Percentiles rank a stretch among this genome's conserved stretches.
Conservation (phyloP, 148 eudicot genomes). For the Diospyros kaki region DNA sequence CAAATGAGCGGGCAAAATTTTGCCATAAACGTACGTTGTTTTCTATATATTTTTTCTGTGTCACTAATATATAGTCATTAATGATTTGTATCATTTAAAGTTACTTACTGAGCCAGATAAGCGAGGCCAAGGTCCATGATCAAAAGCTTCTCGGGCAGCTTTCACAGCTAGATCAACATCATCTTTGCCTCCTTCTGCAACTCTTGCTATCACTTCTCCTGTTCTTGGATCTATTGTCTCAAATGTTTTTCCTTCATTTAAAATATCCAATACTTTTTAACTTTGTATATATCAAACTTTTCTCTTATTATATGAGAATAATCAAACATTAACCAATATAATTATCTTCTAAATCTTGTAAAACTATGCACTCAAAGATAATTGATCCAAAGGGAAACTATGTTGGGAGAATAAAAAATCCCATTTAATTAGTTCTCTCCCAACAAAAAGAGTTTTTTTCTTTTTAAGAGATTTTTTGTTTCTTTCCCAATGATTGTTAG, state of each 20-base stretch:
- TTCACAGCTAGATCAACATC: slow-evolving; percentile 75
- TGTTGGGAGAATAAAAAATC: too few relatives aligned
- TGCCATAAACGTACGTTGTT: background rate
- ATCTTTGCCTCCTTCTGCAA: slow-evolving; percentile 69
- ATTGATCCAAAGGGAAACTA: too few relatives aligned
- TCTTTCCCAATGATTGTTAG: too few relatives aligned
- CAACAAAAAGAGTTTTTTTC: too few relatives aligned
- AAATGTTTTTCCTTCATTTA: slow-evolving; percentile 52
- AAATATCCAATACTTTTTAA: background rate
- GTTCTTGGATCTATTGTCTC: slow-evolving; percentile 86
- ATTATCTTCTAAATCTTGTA: too few relatives aligned
- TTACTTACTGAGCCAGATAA: slow-evolving; percentile 10
- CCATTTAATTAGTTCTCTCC: too few relatives aligned
- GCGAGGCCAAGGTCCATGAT: slow-evolving; percentile 93
- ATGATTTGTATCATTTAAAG: slow-evolving; percentile 38
- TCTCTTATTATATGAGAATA: too few relatives aligned
- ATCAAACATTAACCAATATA: too few relatives aligned
- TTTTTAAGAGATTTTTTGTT: too few relatives aligned
- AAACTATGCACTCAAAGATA: too few relatives aligned
- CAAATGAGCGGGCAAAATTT: background rate
- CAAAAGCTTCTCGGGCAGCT: slow-evolving; percentile 86
- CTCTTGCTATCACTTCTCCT: slow-evolving; percentile 58
- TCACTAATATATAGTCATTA: slow-evolving; percentile 12
- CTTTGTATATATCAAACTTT: too few relatives aligned
- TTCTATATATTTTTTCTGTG: background rate